Conservation (phyloP, 2,329 filamentous ascomycete genomes). For the Zarea fungicola region DNA sequence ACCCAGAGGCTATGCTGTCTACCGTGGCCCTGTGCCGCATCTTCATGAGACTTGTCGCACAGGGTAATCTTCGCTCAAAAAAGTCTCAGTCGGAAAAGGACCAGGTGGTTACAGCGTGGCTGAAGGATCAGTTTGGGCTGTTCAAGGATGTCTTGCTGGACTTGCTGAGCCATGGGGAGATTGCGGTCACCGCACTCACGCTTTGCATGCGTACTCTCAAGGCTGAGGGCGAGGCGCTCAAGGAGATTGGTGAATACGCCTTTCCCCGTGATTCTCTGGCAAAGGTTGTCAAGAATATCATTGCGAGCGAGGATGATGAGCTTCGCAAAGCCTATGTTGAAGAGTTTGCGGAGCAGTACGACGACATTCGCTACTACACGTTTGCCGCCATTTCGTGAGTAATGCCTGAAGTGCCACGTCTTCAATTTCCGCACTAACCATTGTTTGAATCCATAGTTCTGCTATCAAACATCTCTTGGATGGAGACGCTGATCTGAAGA, state of each 20-base stretch:
- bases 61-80: constrained; percentile 63
- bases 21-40: constrained; percentile 79
- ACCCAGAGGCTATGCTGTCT: constrained; percentile 58
- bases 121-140: constrained; percentile 68
- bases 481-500: constrained; percentile 13
- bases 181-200: constrained; percentile 68
- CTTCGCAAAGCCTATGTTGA: constrained; percentile 69
- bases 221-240: constrained; percentile 63
- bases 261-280: constrained; percentile 67
- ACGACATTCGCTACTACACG: constrained; percentile 81
- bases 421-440: constrained; percentile 16
- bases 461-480: constrained; percentile 22
- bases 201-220: constrained; percentile 81
- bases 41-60: constrained; percentile 74
- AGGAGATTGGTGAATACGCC: constrained; percentile 56
- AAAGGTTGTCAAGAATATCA: constrained; percentile 56
- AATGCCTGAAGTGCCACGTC: constrained; percentile 19
- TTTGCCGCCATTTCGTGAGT: constrained; percentile 69
- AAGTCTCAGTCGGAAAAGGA: constrained; percentile 68
- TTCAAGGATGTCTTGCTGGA: constrained; percentile 60
- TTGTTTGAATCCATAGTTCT: constrained; percentile 19
- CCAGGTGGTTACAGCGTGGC: constrained; percentile 67
- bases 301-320: constrained; percentile 53
- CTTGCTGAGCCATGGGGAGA: constrained; percentile 56
- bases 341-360: constrained; percentile 72